Base-by-base conservation (phyloP, 768 basidiomycete genomes). In the Lactifluus pinguis region DNA sequence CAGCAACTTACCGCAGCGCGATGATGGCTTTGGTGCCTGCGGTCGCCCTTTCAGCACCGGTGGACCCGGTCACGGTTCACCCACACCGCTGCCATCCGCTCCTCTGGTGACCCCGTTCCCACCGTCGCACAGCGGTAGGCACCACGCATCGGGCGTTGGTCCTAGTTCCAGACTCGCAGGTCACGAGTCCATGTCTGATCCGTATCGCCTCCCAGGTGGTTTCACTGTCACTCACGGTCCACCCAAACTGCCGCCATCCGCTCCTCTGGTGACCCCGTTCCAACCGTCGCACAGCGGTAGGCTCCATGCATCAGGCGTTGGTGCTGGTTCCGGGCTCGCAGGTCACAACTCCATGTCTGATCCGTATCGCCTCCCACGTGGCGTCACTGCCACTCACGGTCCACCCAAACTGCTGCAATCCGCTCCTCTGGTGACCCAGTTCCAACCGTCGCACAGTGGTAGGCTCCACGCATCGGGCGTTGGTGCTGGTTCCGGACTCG, bases 31-130 rank as follows among this genome's bases (percentile, higher is more conserved):
- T 32, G 17, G 6, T 9, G n/a, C 21, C 14, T 60, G 57, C 9
- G 54, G 51, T 13, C 65, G 63, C 38, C 38, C 65, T 15, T 56
- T 55, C n/a, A 66, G 65, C 56, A 32, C 63, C 1, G 58, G 64
- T 9, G 60, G 60, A 13, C 45, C 39, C 5, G 55, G 58, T 19
- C 65, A 55, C 47, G 59, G 63, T 19, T 38, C 63, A 1, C 44
- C 45, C 0, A 59, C 63, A 47, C 25, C 61, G 29, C 1, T 66
- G 21, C 56, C 45, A 2, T 2, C 25, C 25, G 25, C 25, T 25
- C 25, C 25, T 25, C 25, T 2, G 25, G 25, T 25, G 25, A 25
- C 25, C n/a, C n/a, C n/a, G n/a, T n/a, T n/a, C n/a, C n/a, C n/a
- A n/a, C n/a, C n/a, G n/a, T n/a, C n/a, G n/a, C n/a, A n/a, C n/a